Conservation (phyloP, 2,329 filamentous ascomycete genomes). For the Hypoxylon sp. region DNA sequence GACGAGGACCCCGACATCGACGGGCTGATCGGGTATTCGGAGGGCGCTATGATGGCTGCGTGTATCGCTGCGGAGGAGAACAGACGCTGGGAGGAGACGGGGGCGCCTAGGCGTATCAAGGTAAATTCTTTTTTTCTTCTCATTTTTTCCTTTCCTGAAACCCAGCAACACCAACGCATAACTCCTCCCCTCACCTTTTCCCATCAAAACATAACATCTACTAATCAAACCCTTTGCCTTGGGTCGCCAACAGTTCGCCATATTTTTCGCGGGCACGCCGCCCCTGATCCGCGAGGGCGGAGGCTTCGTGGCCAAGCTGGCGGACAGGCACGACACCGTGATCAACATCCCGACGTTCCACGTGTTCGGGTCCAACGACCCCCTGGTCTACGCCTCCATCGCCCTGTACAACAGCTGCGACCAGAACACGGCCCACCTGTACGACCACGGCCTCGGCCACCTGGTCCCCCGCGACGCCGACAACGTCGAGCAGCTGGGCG, state of each 20-base stretch:
- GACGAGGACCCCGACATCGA: conserved; percentile 55
- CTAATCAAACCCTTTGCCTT: too few relatives aligned
- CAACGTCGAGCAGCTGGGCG: conserved; percentile 42
- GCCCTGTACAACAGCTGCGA: conserved; percentile 63
- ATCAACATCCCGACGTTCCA: conserved; percentile 54
- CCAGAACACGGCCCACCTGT: conserved; percentile 57
- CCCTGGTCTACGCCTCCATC: conserved; percentile 60
- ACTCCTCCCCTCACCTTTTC: too few relatives aligned
- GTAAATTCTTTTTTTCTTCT: conserved; percentile 10
- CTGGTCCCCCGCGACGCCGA: conserved; percentile 56
- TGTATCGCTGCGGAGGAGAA: conserved; percentile 56
- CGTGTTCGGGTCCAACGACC: conserved; percentile 57
- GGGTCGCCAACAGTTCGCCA: conserved; percentile 54
- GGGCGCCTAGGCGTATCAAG: conserved; percentile 47
- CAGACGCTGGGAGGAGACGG: conserved; percentile 44
- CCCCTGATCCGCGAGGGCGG: conserved; percentile 48
- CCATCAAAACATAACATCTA: too few relatives aligned
- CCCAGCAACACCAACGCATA: too few relatives aligned
- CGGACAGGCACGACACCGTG: conserved; percentile 48
- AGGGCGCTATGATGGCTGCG: conserved; percentile 60
- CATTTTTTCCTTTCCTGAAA: too few relatives aligned
- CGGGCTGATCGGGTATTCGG: conserved; percentile 62
- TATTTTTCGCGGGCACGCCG: conserved; percentile 60
- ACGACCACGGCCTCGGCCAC: conserved; percentile 64
- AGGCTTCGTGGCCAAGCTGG: conserved; percentile 45